Evolutionary conservation across 306 rosid genomes (phyloP).

Genomic region (Acacia crassicarpa): DNA sequence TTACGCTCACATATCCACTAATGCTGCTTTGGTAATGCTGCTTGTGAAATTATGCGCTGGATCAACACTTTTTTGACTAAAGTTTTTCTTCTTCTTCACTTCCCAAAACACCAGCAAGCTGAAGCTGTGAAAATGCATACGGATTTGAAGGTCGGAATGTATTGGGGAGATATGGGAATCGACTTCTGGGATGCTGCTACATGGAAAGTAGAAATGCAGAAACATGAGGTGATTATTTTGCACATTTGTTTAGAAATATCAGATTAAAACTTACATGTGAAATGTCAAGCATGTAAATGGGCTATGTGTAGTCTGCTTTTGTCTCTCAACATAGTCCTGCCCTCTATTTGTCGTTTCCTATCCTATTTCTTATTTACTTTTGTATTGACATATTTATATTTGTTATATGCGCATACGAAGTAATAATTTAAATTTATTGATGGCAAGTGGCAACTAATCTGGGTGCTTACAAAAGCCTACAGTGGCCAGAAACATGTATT

Average conservation of each 20-base stretch:
- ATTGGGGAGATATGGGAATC: slow-evolving; percentile 78
- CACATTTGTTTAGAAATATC: not conserved
- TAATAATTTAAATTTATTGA: not conserved
- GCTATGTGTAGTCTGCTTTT: not conserved
- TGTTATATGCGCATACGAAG: not conserved
- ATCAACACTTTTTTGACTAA: not conserved
- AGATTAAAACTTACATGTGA: not conserved
- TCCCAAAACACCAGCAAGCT: slow-evolving; percentile 68
- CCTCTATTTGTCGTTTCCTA: not conserved
- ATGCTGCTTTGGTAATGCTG: not conserved
- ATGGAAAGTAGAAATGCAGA: slow-evolving; percentile 58
- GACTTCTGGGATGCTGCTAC: slow-evolving; percentile 60
- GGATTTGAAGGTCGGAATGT: slow-evolving; percentile 69
- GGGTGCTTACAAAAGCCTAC: not conserved
- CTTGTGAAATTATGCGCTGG: not conserved
- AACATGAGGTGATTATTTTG: slow-evolving; percentile 59
- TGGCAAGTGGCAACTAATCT: not conserved
- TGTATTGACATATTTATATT: not conserved
- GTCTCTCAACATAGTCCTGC: not conserved
- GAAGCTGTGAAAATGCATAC: slow-evolving; percentile 60
- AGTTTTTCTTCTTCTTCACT: not conserved
- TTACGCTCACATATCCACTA: not conserved
- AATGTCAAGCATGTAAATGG: not conserved
- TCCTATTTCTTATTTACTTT: not conserved
- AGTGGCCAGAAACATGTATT: not conserved